Percentiles rank a stretch among this genome's conserved stretches.
Evolutionary conservation across 768 basidiomycete genomes (phyloP).

Genomic region (Candolleomyces eurysporus): DNA sequence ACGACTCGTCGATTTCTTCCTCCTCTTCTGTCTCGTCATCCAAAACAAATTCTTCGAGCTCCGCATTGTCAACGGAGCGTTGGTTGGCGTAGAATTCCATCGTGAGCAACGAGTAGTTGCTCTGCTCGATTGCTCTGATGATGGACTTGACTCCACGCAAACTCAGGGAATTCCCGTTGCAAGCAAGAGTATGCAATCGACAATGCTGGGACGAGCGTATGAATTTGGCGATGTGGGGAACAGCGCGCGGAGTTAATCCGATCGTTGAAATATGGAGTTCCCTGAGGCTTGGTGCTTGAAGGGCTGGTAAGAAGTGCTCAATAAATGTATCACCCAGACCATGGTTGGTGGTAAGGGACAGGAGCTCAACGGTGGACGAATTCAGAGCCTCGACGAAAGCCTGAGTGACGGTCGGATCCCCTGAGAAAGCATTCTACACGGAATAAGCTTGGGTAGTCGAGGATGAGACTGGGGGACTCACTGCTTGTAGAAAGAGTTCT

Average conservation of each 20-base stretch:
- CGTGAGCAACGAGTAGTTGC: conserved; percentile 46
- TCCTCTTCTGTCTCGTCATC: conserved; percentile 22
- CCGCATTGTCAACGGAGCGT: conserved; percentile 19
- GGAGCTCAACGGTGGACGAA: conserved; percentile 45
- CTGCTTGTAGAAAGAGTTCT: conserved; percentile 57
- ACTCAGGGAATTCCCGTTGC: conserved; percentile 48
- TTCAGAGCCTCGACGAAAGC: conserved; percentile 52
- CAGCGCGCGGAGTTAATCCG: conserved; percentile 40
- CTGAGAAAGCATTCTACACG: conserved; percentile 20
- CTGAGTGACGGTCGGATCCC: conserved; percentile 34
- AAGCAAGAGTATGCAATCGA: not conserved
- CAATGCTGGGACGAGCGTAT: conserved; percentile 23
- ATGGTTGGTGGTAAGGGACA: conserved; percentile 52
- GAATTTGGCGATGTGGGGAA: conserved; percentile 44
- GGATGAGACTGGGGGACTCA: conserved; percentile 27
- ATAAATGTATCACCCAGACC: conserved; percentile 51
- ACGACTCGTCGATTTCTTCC: conserved; percentile 13
- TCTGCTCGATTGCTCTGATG: conserved; percentile 39
- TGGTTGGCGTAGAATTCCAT: conserved; percentile 53
- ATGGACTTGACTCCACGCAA: conserved; percentile 42
- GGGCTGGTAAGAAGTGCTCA: conserved; percentile 44
- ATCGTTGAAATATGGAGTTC: conserved; percentile 57
- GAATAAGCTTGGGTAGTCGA: not conserved
- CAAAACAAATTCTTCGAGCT: conserved; percentile 16
- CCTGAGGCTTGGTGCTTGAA: conserved; percentile 47